These are phyloP conservation scores for Geranium incanum DNA, from an alignment of 441 rosid genomes.

Conservation along the genomic window DNA sequence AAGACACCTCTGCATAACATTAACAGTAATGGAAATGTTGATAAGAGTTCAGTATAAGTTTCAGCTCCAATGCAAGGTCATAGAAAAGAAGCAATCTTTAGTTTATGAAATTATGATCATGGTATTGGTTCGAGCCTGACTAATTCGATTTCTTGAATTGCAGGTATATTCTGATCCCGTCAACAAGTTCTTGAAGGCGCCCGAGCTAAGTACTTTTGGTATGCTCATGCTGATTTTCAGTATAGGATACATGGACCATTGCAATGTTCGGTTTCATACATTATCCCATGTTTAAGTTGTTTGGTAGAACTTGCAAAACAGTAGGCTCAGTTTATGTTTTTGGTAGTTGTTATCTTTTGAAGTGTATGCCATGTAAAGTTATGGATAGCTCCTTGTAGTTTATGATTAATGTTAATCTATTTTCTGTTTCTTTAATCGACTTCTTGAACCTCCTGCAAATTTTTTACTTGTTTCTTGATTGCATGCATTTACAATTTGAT, in stretches of 20 bases:
- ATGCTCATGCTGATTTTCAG: background rate
- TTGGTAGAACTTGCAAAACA: background rate
- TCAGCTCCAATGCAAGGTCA: background rate
- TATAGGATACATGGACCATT: background rate
- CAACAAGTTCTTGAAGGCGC: background rate
- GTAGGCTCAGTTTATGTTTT: background rate
- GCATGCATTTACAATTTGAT: too few relatives aligned
- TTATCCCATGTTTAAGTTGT: background rate
- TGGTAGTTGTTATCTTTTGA: background rate
- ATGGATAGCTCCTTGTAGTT: constrained; percentile 1
- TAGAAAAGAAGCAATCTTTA: background rate
- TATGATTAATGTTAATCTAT: background rate
- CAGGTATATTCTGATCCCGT: background rate
- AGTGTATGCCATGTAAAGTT: background rate
- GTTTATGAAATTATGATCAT: background rate
- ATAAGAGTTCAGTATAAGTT: constrained; percentile 1
- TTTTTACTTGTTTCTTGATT: background rate
- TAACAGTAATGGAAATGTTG: background rate
- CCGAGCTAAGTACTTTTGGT: background rate
- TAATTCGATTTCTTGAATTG: background rate
- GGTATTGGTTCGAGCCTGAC: background rate
- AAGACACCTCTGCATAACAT: background rate
- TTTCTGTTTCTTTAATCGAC: background rate
- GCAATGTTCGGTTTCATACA: background rate
- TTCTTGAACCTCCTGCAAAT: too few relatives aligned